Evolutionary conservation across 2,329 filamentous ascomycete genomes (phyloP), one percentile per base, ranked within the genome.

Genomic region (Fusarium falciforme): DNA sequence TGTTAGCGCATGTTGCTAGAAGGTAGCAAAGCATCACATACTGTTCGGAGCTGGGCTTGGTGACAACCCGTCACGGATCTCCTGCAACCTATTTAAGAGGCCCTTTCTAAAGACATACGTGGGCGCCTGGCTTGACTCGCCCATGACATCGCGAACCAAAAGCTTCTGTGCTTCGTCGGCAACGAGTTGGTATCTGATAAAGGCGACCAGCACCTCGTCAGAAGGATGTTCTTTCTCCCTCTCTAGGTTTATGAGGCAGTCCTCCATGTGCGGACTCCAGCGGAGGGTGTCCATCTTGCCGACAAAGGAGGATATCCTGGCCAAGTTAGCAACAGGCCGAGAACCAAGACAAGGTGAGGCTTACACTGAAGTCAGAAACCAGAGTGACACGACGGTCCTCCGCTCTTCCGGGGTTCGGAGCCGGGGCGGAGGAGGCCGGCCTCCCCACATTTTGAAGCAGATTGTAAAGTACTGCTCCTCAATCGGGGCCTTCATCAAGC

Each of bases 211-310:
- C 2, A 88, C 73, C 31, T 83, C 81, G 75, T 92, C 90, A 2
- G 84, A 84, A 0, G 84, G 81, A 27, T 82, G 83, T 64, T 90
- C 87, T 9, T 83, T 83, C 2, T 84, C 80, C 17, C 84, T 80
- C 6, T 83, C 80, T 0, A 92, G 80, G 2, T 84, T 72, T 6
- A 83, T 79, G 1, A 92, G 80, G 38, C 86, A 89, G 38, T 91
- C 89, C 33, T 91, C 89, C 83, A 92, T 86, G 61, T 90, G 86
- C 2, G 86, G 73, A 1, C 86, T 90, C 90, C 90, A 93, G 3
- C 82, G 83, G 58, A 92, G 81, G 2, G 84, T 76, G 61, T 91
- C 88, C 59, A 85, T 83, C 54, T 85, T 85, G 27, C 84, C 85
- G 16, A 88, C 80, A 61, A 82, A 86, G 4, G 77, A 81, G 57